Percentiles rank a stretch among this genome's conserved stretches.
Evolutionary conservation across 208 protist genomes (phyloP).

Genomic region (Crithidia fasciculata): DNA sequence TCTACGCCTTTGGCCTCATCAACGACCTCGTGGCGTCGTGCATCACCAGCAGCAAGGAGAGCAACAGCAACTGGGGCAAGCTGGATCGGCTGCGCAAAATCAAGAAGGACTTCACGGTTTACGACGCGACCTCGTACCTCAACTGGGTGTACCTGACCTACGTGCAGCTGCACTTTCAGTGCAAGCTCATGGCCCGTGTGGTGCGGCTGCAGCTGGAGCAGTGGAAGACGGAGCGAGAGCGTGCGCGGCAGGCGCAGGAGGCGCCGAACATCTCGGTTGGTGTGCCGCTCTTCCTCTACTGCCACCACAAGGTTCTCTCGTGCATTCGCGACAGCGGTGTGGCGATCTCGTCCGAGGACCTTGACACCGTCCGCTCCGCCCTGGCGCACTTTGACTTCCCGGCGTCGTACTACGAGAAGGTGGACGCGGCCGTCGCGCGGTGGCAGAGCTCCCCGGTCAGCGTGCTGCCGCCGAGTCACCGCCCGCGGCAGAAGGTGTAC

Average conservation of each 20-base stretch:
- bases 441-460: constrained; percentile 64
- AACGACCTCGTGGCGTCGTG: constrained; percentile 44
- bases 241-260: constrained; percentile 62
- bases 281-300: constrained; percentile 83
- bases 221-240: constrained; percentile 81
- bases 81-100: constrained; percentile 65
- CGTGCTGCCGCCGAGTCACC: constrained; percentile 44
- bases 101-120: constrained; percentile 47
- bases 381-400: constrained; percentile 82
- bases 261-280: constrained; percentile 61
- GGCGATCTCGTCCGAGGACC: constrained; percentile 62
- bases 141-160: constrained; percentile 79
- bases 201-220: constrained; percentile 77
- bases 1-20: constrained; percentile 52
- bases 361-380: constrained; percentile 75
- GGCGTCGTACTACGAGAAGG: constrained; percentile 73
- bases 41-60: constrained; percentile 36
- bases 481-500: constrained; percentile 53
- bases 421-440: constrained; percentile 63
- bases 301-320: constrained; percentile 77
- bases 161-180: constrained; percentile 78
- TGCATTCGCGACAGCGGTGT: constrained; percentile 71
- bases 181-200: constrained; percentile 72
- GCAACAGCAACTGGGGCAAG: constrained; percentile 47
- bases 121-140: constrained; percentile 68